Percentiles rank a stretch among this genome's conserved stretches.
Evolutionary conservation across 1,284 basidiomycete genomes (phyloP).

Genomic region (Tilletia horrida): DNA sequence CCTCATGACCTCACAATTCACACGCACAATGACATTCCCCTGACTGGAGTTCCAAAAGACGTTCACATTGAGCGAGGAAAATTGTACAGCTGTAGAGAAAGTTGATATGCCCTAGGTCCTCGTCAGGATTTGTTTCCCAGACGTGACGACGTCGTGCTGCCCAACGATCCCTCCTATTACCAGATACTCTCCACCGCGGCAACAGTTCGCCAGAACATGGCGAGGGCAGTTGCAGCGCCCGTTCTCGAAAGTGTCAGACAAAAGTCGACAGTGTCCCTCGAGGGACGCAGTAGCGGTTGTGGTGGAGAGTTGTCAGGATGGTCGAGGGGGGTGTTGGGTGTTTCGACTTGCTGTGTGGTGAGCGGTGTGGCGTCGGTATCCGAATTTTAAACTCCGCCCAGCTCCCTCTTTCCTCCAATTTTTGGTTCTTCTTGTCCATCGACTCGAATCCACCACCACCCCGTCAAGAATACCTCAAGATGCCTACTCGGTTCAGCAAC

Average conservation of each 20-base stretch:
- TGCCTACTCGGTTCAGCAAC: conserved; percentile 92
- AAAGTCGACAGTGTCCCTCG: background rate
- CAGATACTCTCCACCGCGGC: conserved; percentile 9
- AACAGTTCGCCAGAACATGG: conserved; percentile 1
- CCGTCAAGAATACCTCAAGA: conserved; percentile 53
- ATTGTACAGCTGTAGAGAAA: conserved; percentile 8
- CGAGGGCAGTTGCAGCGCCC: conserved; percentile 6
- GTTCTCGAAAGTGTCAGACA: background rate
- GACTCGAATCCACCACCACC: background rate
- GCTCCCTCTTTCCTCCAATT: too few species aligned
- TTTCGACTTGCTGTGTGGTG: too few species aligned
- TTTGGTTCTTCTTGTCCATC: background rate
- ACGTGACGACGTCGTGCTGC: conserved; percentile 13
- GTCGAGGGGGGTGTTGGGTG: too few species aligned
- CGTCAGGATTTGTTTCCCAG: conserved; percentile 1
- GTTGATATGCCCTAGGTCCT: conserved; percentile 16
- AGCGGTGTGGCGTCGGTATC: too few species aligned
- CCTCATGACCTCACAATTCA: background rate
- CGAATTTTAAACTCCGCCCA: too few species aligned
- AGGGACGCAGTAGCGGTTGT: background rate
- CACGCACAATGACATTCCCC: background rate
- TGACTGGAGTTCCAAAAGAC: too few species aligned
- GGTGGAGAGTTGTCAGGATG: background rate
- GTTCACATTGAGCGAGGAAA: too few species aligned
- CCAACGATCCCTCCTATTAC: conserved; percentile 6